phyloP scores from a whole-genome alignment of 179 eudicot species.

The Heliamphora pulchella region DNA sequence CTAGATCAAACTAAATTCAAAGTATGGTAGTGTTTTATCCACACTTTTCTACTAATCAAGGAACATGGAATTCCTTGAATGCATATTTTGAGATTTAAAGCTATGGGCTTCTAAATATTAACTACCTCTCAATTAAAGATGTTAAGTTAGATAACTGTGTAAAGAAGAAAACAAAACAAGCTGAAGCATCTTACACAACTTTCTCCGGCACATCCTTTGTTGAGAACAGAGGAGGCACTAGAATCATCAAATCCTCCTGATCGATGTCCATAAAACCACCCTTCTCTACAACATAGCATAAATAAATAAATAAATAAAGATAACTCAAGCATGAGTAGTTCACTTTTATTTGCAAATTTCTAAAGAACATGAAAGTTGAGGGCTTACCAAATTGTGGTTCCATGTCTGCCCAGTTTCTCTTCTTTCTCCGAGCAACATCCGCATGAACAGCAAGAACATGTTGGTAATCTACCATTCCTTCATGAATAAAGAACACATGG shows the following conservation, averaged over 20 bases:
- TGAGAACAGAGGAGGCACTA: constrained; percentile 74
- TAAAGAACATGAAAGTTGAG: constrained; percentile 6
- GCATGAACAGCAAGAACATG: constrained; percentile 84
- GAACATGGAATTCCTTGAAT: constrained; percentile 1
- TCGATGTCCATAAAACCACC: constrained; percentile 48
- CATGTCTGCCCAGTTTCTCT: constrained; percentile 53
- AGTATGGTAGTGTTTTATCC: not conserved
- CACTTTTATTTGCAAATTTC: not conserved
- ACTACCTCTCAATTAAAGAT: not conserved
- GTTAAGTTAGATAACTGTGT: not conserved
- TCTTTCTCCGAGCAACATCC: constrained; percentile 53
- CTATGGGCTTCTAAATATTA: not conserved
- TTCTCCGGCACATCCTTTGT: constrained; percentile 68
- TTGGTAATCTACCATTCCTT: constrained; percentile 95
- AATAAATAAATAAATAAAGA: constrained; percentile 10
- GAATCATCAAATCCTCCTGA: constrained; percentile 68
- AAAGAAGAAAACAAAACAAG: constrained; percentile 2
- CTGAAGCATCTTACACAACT: constrained; percentile 54
- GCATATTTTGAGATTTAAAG: not conserved
- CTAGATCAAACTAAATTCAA: constrained; percentile 6
- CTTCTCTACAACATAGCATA: constrained; percentile 30
- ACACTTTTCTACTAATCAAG: not conserved
- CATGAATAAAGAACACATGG: constrained; percentile 7
- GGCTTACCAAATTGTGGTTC: constrained; percentile 54
- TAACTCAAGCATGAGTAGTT: constrained; percentile 11